Conservation (phyloP, 2,329 filamentous ascomycete species). For the Dactylellina drechsleri region DNA sequence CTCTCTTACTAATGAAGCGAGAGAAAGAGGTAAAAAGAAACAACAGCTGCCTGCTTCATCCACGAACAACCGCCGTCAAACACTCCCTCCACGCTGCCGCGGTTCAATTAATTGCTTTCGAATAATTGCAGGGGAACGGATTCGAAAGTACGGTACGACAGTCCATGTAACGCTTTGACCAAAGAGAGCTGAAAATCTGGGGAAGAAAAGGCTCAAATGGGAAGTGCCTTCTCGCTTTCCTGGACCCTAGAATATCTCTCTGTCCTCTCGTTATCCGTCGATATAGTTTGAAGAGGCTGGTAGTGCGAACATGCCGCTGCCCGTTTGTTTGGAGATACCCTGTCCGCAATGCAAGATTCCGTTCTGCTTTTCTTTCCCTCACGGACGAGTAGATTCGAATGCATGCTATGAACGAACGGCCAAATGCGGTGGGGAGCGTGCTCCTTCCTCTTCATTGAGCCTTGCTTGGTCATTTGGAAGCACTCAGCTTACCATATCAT, state of each 20-base stretch:
- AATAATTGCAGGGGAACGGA: constrained; percentile 22
- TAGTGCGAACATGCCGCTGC: constrained; percentile 24
- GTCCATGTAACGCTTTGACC: constrained; percentile 34
- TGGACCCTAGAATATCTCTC: constrained; percentile 15
- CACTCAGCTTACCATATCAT: constrained; percentile 17
- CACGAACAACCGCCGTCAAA: too few relatives aligned
- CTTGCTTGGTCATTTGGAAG: too few relatives aligned
- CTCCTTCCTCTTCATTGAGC: too few relatives aligned
- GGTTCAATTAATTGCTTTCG: not conserved
- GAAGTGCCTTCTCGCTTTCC: constrained; percentile 16
- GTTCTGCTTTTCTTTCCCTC: constrained; percentile 16
- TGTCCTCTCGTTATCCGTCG: constrained; percentile 10
- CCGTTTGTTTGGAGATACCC: constrained; percentile 13
- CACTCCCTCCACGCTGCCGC: not conserved
- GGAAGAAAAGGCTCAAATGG: constrained; percentile 51
- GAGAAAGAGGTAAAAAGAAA: not conserved
- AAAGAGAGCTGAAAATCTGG: constrained; percentile 28
- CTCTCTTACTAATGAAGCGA: constrained; percentile 1
- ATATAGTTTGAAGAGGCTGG: constrained; percentile 24
- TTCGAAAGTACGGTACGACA: constrained; percentile 5
- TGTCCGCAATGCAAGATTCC: constrained; percentile 38
- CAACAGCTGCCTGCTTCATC: too few relatives aligned
- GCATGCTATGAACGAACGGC: not conserved
- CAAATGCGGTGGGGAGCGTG: constrained; percentile 27
- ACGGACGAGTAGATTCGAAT: constrained; percentile 3